Evolutionary conservation across 768 basidiomycete genomes (phyloP), one percentile per base, ranked within the genome.

Genomic region (Leucogyrophana mollusca): DNA sequence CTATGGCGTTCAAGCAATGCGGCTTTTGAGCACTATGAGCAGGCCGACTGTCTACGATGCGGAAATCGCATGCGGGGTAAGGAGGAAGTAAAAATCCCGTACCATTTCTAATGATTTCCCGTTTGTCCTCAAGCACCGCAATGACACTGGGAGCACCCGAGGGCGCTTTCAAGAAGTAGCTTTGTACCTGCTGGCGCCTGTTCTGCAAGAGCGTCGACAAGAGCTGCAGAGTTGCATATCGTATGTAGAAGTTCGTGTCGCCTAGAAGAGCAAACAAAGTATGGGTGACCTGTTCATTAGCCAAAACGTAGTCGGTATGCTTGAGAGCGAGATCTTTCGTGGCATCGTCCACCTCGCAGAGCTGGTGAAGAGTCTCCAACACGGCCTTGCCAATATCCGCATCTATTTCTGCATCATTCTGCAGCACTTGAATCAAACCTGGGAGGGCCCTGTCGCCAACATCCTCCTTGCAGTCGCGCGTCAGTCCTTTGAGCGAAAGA

Each of bases 81-180:
- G n/a, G n/a, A n/a, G n/a, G n/a, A 9, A 42, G 14, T 25, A 24
- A 27, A 8, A 33, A 24, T 30, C 44, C 39, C 82, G 50, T 59
- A 91, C 92, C 92, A 66, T 90, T 91, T 44, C 90, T 76, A 50
- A 94, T 86, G 39, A 94, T 90, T 61, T 95, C 93, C 42, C 89
- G 71, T 61, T 85, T 86, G 56, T 94, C 94, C 51, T 92, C 90
- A 24, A 94, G 69, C 9, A 85, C 76, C 2, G 82, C 73, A 45
- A 91, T 80, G 35, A 93, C 71, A 41, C 87, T 85, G 3, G 79
- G 71, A 11, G 86, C 77, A 5, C 92, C 94, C 32, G 82, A 82
- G 3, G 90, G 77, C 6, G 90, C 83, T 40, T 85, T 92, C 53
- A 98, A 73, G 62, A 99, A 95, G 66, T 94, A 92, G n/a, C 77